Evolutionary conservation across 495 filamentous ascomycete genomes (phyloP).

Genomic region (Eremomyces bilateralis): DNA sequence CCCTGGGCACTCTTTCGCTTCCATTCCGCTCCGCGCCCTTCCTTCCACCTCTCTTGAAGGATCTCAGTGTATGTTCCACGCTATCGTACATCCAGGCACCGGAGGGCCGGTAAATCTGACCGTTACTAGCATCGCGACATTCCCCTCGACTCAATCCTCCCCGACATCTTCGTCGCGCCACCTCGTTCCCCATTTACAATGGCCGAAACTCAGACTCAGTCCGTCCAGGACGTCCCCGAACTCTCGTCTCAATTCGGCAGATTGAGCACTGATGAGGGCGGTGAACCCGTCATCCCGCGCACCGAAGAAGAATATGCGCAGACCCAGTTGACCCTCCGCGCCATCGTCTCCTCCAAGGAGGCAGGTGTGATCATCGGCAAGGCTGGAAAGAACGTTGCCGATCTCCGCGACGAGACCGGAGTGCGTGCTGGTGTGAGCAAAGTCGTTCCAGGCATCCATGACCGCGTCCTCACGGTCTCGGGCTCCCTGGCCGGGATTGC

Average conservation of each 20-base stretch:
- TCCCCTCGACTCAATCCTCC: no score
- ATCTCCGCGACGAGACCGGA: constrained; percentile 88
- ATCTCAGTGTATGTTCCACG: no score
- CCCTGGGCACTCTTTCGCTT: no score
- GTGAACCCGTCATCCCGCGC: constrained; percentile 13
- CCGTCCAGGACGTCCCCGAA: constrained; percentile 12
- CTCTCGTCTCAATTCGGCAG: constrained; percentile 13
- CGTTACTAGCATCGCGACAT: no score
- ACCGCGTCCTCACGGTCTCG: constrained; percentile 88
- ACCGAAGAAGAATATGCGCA: constrained; percentile 93
- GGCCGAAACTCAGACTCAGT: constrained; percentile 6
- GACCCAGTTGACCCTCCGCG: constrained; percentile 75
- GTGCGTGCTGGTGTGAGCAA: constrained; percentile 97
- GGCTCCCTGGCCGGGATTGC: constrained; percentile 69
- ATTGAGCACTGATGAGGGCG: constrained; percentile 12
- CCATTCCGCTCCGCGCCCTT: no score
- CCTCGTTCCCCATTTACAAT: no score
- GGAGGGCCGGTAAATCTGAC: no score
- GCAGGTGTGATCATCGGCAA: constrained; percentile 98
- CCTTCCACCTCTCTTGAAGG: no score
- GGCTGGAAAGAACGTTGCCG: constrained; percentile 92
- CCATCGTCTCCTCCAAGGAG: constrained; percentile 96
- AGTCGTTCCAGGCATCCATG: constrained; percentile 90
- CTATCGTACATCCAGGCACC: no score
- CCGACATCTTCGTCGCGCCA: no score